phyloP scores from a whole-genome alignment of 495 filamentous ascomycete species.

The Xylaria bambusicola region DNA sequence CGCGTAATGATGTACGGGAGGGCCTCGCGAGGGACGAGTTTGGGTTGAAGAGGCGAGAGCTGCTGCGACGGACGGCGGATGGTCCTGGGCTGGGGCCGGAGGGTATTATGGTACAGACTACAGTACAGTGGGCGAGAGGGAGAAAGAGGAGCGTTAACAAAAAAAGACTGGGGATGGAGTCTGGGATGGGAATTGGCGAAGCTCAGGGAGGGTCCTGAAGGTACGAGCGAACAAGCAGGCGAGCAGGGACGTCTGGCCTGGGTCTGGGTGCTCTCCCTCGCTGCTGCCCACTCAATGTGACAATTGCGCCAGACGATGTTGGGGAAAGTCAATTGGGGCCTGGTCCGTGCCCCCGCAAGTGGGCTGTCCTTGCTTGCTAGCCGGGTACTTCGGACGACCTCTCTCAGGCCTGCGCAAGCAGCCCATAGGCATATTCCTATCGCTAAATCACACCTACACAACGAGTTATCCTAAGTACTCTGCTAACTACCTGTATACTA shows the following conservation, averaged over 20 bases:
- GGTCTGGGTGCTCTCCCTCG: neutral
- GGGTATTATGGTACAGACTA: neutral
- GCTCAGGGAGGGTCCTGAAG: conserved; percentile 13
- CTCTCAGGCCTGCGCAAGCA: too few relatives aligned
- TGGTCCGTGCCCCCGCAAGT: conserved; percentile 15
- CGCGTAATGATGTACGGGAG: conserved; percentile 12
- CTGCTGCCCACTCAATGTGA: neutral
- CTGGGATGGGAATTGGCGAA: conserved; percentile 19
- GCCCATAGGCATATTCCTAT: too few relatives aligned
- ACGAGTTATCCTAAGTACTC: too few relatives aligned
- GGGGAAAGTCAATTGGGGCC: neutral
- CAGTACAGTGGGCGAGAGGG: conserved; percentile 12
- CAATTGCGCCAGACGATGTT: neutral
- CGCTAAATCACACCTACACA: too few relatives aligned
- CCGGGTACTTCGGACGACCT: too few relatives aligned
- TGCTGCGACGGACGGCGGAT: conserved; percentile 11
- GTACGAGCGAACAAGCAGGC: neutral
- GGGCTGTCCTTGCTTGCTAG: neutral
- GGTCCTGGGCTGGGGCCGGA: conserved; percentile 5
- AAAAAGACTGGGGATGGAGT: conserved; percentile 8
- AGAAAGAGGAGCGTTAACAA: neutral
- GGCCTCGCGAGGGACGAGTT: conserved; percentile 14
- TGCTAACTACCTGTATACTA: too few relatives aligned
- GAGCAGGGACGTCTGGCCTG: neutral
- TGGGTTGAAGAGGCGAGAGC: neutral